These are phyloP conservation scores for Trypanosoma mega DNA, from an alignment of 208 protist species.

Conservation along the genomic window DNA sequence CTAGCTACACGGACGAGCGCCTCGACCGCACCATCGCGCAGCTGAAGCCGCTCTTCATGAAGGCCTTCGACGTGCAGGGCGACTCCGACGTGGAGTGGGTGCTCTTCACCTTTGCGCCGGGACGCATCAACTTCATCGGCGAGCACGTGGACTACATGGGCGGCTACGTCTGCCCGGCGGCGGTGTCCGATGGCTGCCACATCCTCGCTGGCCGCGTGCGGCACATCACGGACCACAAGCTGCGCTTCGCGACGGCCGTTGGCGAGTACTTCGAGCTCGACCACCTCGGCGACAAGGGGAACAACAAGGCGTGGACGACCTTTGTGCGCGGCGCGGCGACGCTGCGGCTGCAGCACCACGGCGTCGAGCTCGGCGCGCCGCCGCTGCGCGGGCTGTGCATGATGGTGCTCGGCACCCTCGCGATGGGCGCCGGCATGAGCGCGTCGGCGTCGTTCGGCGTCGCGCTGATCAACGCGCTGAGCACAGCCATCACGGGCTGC, in stretches of 20 bases:
- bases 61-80: conserved; percentile 44
- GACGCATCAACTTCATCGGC: conserved; percentile 90
- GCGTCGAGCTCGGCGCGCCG: conserved; percentile 29
- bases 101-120: conserved; percentile 77
- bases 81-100: conserved; percentile 70
- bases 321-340: conserved; percentile 61
- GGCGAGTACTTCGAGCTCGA: conserved; percentile 58
- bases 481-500: conserved; percentile 34
- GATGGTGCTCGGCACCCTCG: conserved; percentile 69
- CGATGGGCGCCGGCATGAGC: conserved; percentile 85
- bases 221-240: conserved; percentile 37
- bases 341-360: conserved; percentile 57
- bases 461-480: conserved; percentile 55
- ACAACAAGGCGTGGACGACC: conserved; percentile 67
- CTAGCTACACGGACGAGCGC: conserved; percentile 48
- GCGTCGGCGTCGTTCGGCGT: conserved; percentile 82
- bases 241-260: conserved; percentile 64
- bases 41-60: conserved; percentile 50
- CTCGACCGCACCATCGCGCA: conserved; percentile 42
- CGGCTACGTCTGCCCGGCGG: conserved; percentile 76
- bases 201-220: conserved; percentile 71
- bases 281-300: conserved; percentile 13
- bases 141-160: conserved; percentile 92
- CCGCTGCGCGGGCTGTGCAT: conserved; percentile 60
- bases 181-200: conserved; percentile 53